A percentile compares a stretch with the other conserved stretches of the same genome.
These are phyloP conservation scores for Fusarium hainanense DNA, from an alignment of 2,329 filamentous ascomycete genomes.

Conservation along the genomic window DNA sequence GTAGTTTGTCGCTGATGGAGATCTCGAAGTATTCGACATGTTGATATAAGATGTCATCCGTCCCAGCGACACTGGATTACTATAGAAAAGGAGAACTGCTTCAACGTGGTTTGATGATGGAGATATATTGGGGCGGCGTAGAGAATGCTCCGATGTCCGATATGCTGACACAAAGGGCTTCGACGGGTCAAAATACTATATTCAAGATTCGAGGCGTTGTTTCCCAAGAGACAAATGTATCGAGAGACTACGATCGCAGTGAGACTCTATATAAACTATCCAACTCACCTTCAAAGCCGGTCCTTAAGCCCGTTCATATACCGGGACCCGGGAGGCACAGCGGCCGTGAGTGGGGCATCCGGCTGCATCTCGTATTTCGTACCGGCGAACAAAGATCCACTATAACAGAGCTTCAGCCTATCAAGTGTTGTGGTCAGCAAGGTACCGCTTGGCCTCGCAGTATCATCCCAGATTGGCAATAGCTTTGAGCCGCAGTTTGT, in stretches of 20 bases:
- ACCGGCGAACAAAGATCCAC: slow-evolving; percentile 19
- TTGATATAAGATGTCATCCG: neutral
- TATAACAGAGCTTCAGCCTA: neutral
- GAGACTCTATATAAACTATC: neutral
- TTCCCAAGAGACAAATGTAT: neutral
- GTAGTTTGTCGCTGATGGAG: neutral
- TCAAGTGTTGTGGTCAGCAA: neutral
- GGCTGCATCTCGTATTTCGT: slow-evolving; percentile 40
- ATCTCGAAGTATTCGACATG: slow-evolving; percentile 10
- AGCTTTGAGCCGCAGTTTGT: neutral
- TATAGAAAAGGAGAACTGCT: too few relatives aligned
- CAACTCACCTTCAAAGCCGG: neutral
- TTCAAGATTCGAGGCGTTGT: too few relatives aligned
- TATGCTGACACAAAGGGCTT: slow-evolving; percentile 11
- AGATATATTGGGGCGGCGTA: too few relatives aligned
- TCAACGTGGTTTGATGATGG: too few relatives aligned
- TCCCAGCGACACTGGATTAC: too few relatives aligned
- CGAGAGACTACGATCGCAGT: too few relatives aligned
- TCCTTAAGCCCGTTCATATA: neutral
- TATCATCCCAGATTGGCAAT: slow-evolving; percentile 29
- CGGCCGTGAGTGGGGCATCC: slow-evolving; percentile 23
- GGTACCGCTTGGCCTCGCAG: slow-evolving; percentile 21
- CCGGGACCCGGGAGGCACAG: slow-evolving; percentile 11
- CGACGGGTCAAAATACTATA: too few relatives aligned
- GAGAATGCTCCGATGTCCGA: slow-evolving; percentile 28